Evolutionary conservation across 208 protist species (phyloP), one percentile per base, ranked within the genome.

Genomic region (Trypanosoma boissoni): DNA sequence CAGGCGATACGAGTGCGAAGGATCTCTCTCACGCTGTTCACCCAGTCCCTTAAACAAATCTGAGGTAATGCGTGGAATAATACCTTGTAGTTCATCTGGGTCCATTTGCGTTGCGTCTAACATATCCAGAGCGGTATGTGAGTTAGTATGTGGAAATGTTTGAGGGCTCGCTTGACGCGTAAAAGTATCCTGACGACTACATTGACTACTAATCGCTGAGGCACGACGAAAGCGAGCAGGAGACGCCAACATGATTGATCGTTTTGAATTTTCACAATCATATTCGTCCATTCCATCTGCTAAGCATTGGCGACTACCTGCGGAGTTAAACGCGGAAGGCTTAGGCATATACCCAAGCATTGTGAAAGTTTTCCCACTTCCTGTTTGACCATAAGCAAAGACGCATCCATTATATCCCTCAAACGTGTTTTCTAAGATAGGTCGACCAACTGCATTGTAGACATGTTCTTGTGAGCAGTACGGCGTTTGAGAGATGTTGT

Each of bases 281-380:
- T 63, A 42, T 34, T 72, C 50, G 48, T 69, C 48, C 6, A n/a
- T 7, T 6, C 26, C 8, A 4, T 21, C 20, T 24, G 41, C 31
- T 26, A 26, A 24, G 39, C 3, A 18, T 1, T 56, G 39, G 4
- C 39, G 55, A n/a, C 20, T 45, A 44, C 26, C 14, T 4, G n/a
- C 1, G 8, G 27, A 4, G 14, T 20, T 7, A 41, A 63, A 58
- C 8, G 74, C 72, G 14, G 66, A 18, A 20, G 34, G 32, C 16
- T 44, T 67, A 29, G 85, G 81, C 5, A 72, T 67, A 61, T 88
- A 86, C 36, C 93, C 92, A 21, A 93, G 70, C 79, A 97, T 97
- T 20, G 94, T 96, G 76, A 95, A 95, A 16, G 94, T 97, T 69
- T 97, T 97, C 69, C 94, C 94, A 44, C 75, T 82, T 46, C 82